phyloP scores from a whole-genome alignment of 805 yeast species.

The Saccharomycopsis sp. region DNA sequence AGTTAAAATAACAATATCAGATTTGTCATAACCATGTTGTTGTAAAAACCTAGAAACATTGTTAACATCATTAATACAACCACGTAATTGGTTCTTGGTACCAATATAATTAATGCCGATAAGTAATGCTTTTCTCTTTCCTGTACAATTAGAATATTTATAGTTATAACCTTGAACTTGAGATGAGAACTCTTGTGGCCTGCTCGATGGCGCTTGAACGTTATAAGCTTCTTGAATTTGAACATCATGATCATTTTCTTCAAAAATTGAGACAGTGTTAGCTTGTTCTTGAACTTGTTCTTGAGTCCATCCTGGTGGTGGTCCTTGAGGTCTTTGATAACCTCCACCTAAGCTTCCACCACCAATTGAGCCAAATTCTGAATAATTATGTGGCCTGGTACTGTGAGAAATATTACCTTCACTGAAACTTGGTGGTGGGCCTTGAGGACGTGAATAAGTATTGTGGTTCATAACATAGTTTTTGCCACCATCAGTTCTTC shows the following conservation, averaged over 20 bases:
- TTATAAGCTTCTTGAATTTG: constrained; percentile 14
- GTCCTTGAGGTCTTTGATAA: constrained; percentile 22
- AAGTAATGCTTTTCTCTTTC: constrained; percentile 56
- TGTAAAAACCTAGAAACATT: constrained; percentile 37
- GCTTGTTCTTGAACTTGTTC: constrained; percentile 19
- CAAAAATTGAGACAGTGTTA: constrained; percentile 17
- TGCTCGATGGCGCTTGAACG: constrained; percentile 21
- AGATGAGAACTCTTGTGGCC: constrained; percentile 20
- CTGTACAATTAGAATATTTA: constrained; percentile 54
- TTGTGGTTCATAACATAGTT: background rate
- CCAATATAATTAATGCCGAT: constrained; percentile 68
- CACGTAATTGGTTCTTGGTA: constrained; percentile 45
- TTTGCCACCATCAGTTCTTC: background rate
- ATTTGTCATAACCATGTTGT: constrained; percentile 23
- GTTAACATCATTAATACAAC: constrained; percentile 64
- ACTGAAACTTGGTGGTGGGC: constrained; percentile 8
- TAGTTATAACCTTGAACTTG: constrained; percentile 20
- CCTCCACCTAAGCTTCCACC: background rate
- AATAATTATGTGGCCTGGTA: constrained; percentile 10
- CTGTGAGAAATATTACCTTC: constrained; percentile 3
- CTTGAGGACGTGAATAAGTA: constrained; percentile 1
- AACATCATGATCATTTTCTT: constrained; percentile 20
- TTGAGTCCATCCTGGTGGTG: constrained; percentile 22
- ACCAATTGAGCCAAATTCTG: constrained; percentile 2
- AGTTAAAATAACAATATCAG: constrained; percentile 41